Evolutionary conservation across 2,329 filamentous ascomycete genomes (phyloP), one percentile per base, ranked within the genome.

Genomic region (Botryotinia convoluta): DNA sequence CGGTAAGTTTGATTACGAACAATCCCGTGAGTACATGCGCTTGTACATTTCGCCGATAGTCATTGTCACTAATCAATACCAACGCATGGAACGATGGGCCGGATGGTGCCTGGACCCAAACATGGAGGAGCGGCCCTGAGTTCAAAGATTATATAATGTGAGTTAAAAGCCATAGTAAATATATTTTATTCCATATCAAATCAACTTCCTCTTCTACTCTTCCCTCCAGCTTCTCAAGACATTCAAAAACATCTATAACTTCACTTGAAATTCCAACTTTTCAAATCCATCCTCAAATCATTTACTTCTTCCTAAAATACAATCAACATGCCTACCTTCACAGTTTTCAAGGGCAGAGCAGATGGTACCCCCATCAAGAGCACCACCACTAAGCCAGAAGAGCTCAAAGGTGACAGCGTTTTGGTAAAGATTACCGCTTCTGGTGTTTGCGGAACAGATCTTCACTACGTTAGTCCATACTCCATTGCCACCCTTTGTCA

Each of bases 401-500:
- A 71, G 60, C 71, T 74, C 26, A 45, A 64, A 26, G 71, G 67
- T 48, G 74, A 74, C 61, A 67, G 69, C n/a, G 73, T 75, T 14
- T 67, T 73, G 26, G 61, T 75, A 42, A 74, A 73, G 42, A 59
- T 75, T 20, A 75, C 74, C 44, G 71, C 70, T 51, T 74, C 73
- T 14, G 73, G 74, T 51, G 29, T 75, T 29, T 75, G 74, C 37
- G 74, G 74, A 70, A 75, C 74, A 42, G 69, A 74, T 74, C 62
- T 72, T 48, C 73, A 74, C 22, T 73, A 74, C 44, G 73, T 74
- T 39, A 63, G 73, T 69, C 26, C 22, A 26, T 32, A 29, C 26
- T 26, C 39, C 22, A 61, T n/a, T 32, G 10, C n/a, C 35, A 57
- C 32, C 18, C 12, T 54, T 54, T 14, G 35, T 35, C 32, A 39